phyloP scores from a whole-genome alignment of 164 flowering plant genomes.

The Tetrastigma voinierianum region DNA sequence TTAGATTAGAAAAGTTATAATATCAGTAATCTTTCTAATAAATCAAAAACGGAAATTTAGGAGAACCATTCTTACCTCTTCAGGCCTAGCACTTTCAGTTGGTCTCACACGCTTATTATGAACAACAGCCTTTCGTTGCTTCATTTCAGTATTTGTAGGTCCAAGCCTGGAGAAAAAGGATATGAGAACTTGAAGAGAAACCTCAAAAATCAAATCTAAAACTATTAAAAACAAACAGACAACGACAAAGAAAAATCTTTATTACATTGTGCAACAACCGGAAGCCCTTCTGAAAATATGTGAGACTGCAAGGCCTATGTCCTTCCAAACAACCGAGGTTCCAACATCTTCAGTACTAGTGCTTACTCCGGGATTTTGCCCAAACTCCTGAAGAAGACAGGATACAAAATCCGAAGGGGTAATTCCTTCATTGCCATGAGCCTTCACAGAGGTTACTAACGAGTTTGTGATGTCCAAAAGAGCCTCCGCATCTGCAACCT shows the following conservation, averaged over 20 bases:
- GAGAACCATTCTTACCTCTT: constrained; percentile 61
- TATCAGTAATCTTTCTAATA: background rate
- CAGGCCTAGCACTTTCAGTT: constrained; percentile 52
- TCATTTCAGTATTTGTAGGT: constrained; percentile 73
- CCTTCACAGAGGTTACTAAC: constrained; percentile 43
- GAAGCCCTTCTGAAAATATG: constrained; percentile 36
- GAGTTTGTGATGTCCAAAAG: constrained; percentile 56
- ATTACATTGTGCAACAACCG: constrained; percentile 61
- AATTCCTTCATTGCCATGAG: constrained; percentile 39
- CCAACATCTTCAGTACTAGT: constrained; percentile 15
- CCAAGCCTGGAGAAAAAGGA: constrained; percentile 67
- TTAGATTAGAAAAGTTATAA: background rate
- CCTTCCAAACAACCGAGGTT: constrained; percentile 42
- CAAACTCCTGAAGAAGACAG: constrained; percentile 37
- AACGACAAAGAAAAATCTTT: background rate
- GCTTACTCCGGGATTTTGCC: constrained; percentile 22
- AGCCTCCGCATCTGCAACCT: constrained; percentile 77
- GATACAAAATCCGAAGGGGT: constrained; percentile 55
- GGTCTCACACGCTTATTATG: constrained; percentile 42
- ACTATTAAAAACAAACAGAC: background rate
- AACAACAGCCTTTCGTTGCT: constrained; percentile 53
- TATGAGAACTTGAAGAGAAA: constrained; percentile 1
- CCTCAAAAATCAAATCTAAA: background rate
- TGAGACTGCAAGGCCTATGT: constrained; percentile 45
- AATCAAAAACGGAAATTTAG: background rate